Evolutionary conservation across 176 grass and related monocot species (phyloP), one percentile per base, ranked within the genome.

Genomic region (bread wheat (Triticum aestivum)): DNA sequence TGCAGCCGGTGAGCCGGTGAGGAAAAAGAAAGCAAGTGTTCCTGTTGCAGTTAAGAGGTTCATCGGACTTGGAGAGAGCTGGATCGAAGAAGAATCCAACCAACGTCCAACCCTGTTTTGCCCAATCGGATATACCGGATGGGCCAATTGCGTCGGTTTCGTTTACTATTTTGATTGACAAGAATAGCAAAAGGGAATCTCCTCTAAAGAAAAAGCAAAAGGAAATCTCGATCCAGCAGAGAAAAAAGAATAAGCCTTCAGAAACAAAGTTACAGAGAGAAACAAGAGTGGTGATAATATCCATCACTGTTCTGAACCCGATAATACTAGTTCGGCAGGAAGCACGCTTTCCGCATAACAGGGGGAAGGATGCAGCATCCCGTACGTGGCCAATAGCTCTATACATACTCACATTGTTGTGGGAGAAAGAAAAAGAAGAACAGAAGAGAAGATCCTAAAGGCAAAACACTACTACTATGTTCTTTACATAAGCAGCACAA

Each of bases 401-500:
- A 44, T 44, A 44, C 42, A 44, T 32, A 32, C 32, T 32, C 32
- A 32, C 32, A 32, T 32, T 32, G 32, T 32, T 32, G 32, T 32
- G 32, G 32, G 3, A 32, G 32, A 32, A 81, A 87, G 35, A 26
- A 20, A 17, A 30, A 69, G 8, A 47, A 20, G 3, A 15, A 24
- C 20, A 49, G 73, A 51, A 77, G 79, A 72, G 45, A 82, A 82
- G 54, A 78, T 56, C 63, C 90, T 91, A 91, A 51, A 27, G 24
- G 41, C 3, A 69, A 70, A 88, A 79, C 56, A 21, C 47, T 80
- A 59, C 20, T 21, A 54, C 20, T 59, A 80, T 52, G 74, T 74
- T 8, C 85, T 87, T 86, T 86, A 90, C 67, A 87, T 81, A 88
- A 85, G 47, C 35, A 87, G 32, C 61, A 78, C 64, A 58, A 87